These are phyloP conservation scores for Verticillium longisporum DNA, from an alignment of 2,329 filamentous ascomycete genomes.

Conservation along the genomic window DNA sequence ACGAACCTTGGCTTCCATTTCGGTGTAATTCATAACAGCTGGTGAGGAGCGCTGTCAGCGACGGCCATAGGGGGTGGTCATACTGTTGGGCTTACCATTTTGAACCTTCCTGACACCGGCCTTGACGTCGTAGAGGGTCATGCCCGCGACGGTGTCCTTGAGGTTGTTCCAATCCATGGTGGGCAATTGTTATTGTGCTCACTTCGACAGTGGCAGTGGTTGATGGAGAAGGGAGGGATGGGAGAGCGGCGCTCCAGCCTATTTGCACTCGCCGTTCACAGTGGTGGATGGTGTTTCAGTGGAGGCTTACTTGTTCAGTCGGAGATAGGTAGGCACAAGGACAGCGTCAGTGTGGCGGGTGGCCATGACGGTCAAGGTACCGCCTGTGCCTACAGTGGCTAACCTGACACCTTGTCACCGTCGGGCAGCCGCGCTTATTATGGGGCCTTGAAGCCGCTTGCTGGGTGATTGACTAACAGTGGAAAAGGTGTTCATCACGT, in stretches of 20 bases:
- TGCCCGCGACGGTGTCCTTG: constrained; percentile 81
- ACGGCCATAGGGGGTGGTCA: constrained; percentile 5
- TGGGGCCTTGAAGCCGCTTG: neutral
- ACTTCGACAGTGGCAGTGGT: neutral
- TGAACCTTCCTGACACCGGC: constrained; percentile 91
- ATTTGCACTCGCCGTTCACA: neutral
- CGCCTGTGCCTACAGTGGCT: neutral
- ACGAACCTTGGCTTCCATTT: constrained; percentile 70
- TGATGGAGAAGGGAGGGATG: neutral
- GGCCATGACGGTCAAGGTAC: neutral
- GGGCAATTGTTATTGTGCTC: constrained; percentile 9
- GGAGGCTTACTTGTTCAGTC: neutral
- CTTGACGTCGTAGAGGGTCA: constrained; percentile 93
- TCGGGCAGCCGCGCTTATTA: neutral
- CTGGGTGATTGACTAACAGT: neutral
- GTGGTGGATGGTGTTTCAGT: neutral
- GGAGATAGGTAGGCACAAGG: neutral
- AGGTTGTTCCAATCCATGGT: constrained; percentile 81
- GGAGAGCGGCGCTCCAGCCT: neutral
- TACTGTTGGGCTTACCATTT: constrained; percentile 62
- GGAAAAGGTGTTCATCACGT: neutral
- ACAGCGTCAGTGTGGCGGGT: neutral
- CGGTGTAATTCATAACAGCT: constrained; percentile 98
- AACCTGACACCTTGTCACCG: neutral
- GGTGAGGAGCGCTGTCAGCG: constrained; percentile 17